Evolutionary conservation across 148 eudicot genomes (phyloP).

Genomic region (Persicaria tinctoria): DNA sequence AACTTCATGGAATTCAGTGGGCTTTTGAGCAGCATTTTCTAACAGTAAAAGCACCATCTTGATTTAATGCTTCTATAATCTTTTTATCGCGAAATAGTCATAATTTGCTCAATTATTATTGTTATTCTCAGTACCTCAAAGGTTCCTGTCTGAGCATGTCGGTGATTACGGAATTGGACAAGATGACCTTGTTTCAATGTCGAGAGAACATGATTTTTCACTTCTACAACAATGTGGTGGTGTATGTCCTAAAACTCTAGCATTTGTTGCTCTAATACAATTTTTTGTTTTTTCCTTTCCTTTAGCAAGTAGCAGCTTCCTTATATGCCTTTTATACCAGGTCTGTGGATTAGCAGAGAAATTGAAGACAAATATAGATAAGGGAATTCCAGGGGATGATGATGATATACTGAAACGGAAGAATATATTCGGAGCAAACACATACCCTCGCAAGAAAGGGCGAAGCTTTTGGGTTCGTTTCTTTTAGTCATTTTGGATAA

Average conservation of each 20-base stretch:
- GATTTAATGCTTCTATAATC: not conserved
- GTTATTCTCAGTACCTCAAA: slow-evolving; percentile 10
- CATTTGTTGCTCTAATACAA: not conserved
- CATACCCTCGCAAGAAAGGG: slow-evolving; percentile 84
- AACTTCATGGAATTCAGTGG: not conserved
- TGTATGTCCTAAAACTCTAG: slow-evolving; percentile 34
- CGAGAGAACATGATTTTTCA: slow-evolving; percentile 64
- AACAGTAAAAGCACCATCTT: not conserved
- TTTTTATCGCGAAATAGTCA: not conserved
- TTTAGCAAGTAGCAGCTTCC: slow-evolving; percentile 2
- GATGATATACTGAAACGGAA: slow-evolving; percentile 47
- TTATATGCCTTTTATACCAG: slow-evolving; percentile 26
- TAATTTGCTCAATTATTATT: not conserved
- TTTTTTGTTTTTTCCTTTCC: not conserved
- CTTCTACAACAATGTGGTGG: slow-evolving; percentile 59
- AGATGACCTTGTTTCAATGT: slow-evolving; percentile 56
- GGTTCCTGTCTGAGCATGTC: slow-evolving; percentile 7
- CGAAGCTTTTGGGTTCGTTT: slow-evolving; percentile 65
- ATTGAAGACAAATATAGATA: slow-evolving; percentile 54
- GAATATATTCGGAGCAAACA: slow-evolving; percentile 73
- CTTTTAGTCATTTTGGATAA: not conserved
- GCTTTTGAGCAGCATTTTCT: not conserved
- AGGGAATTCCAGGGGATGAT: slow-evolving; percentile 62
- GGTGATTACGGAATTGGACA: slow-evolving; percentile 50
- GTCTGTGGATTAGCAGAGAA: slow-evolving; percentile 50